Percentiles rank a stretch among this genome's conserved stretches.
Evolutionary conservation across 1,284 basidiomycete genomes (phyloP).

Genomic region (Rhizopogon parksii): DNA sequence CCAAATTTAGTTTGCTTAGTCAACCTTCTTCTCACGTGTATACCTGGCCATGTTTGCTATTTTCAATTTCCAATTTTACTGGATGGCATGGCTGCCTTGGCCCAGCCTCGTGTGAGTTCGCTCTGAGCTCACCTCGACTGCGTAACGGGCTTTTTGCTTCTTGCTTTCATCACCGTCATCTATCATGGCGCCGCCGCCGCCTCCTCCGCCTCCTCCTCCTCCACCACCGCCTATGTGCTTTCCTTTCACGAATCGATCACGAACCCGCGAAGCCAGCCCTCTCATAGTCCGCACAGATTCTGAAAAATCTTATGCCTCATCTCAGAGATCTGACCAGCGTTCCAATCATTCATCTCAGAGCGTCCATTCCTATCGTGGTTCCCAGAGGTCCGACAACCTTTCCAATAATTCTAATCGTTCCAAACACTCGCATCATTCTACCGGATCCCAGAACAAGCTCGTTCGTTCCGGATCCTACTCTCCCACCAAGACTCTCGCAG

Average conservation of each 20-base stretch:
- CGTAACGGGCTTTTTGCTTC: conserved; percentile 14
- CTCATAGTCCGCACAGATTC: conserved; percentile 27
- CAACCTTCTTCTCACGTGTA: conserved; percentile 19
- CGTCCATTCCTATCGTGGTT: conserved; percentile 24
- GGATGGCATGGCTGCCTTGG: conserved; percentile 10
- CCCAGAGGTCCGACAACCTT: conserved; percentile 20
- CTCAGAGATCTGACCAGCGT: conserved; percentile 19
- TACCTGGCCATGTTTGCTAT: not conserved
- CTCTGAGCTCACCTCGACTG: conserved; percentile 11
- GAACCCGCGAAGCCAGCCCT: conserved; percentile 25
- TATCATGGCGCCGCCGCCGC: conserved; percentile 36
- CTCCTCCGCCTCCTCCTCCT: conserved; percentile 40
- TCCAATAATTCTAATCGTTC: conserved; percentile 25
- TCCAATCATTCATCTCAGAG: conserved; percentile 23
- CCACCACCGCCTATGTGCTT: conserved; percentile 54
- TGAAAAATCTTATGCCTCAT: conserved; percentile 26
- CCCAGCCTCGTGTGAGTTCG: conserved; percentile 22
- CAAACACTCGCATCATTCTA: conserved; percentile 22
- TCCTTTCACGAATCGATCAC: conserved; percentile 38
- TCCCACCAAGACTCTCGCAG: conserved; percentile 22
- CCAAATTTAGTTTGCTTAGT: conserved; percentile 15
- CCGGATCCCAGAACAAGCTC: conserved; percentile 18
- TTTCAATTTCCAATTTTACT: conserved; percentile 21
- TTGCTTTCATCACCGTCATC: conserved; percentile 14
- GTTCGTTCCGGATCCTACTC: conserved; percentile 29